phyloP scores from a whole-genome alignment of 1,284 basidiomycete genomes.

The Erythrobasidium hasegawianum region DNA sequence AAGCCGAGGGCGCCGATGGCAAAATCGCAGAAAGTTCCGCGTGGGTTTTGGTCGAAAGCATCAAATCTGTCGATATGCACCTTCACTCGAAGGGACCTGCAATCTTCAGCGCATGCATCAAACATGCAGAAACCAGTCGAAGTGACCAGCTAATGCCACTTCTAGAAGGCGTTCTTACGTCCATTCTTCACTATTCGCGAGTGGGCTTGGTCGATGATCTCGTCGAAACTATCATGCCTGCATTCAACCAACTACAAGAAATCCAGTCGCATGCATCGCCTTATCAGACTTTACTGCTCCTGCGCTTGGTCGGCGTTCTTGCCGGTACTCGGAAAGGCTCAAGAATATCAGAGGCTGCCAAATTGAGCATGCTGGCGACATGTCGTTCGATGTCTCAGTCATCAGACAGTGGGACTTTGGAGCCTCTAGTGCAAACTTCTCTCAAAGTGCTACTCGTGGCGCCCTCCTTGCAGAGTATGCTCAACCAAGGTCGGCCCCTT shows the following conservation, averaged over 20 bases:
- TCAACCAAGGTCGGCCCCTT: conserved; percentile 10
- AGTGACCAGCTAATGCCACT: background rate
- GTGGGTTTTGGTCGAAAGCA: conserved; percentile 39
- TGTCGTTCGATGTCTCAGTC: background rate
- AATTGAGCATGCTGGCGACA: background rate
- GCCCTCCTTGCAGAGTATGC: conserved; percentile 13
- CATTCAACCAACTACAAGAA: background rate
- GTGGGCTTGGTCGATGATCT: background rate
- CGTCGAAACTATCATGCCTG: background rate
- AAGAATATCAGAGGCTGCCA: conserved; percentile 15
- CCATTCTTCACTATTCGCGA: conserved; percentile 7
- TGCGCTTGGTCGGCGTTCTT: background rate
- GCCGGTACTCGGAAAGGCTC: conserved; percentile 9
- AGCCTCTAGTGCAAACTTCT: background rate
- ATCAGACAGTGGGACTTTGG: background rate
- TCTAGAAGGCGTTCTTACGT: conserved; percentile 2
- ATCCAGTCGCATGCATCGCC: background rate
- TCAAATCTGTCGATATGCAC: conserved; percentile 40
- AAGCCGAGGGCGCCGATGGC: conserved; percentile 15
- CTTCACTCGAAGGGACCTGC: conserved; percentile 40
- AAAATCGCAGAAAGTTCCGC: conserved; percentile 37
- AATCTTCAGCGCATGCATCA: conserved; percentile 36
- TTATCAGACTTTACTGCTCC: background rate
- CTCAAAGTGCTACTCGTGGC: conserved; percentile 8
- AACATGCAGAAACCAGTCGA: background rate